These are phyloP conservation scores for Halophytophthora batemanensis DNA, from an alignment of 352 stramenopile genomes.

Conservation along the genomic window DNA sequence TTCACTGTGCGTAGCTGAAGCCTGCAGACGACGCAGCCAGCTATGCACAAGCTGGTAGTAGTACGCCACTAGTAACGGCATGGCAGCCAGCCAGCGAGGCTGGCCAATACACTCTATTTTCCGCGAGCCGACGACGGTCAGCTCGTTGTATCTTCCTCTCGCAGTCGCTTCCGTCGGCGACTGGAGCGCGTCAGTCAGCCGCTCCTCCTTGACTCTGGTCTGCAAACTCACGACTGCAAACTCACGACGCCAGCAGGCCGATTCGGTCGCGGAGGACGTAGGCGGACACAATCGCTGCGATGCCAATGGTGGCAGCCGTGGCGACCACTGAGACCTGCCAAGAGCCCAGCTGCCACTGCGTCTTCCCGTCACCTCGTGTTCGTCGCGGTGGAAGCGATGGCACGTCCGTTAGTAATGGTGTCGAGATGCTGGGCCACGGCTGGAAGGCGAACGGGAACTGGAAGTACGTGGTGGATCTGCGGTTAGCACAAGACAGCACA, in stretches of 20 bases:
- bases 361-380: conserved; percentile 9
- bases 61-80: too few relatives aligned
- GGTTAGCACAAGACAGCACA: neutral
- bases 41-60: too few relatives aligned
- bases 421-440: conserved; percentile 23
- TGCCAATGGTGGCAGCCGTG: conserved; percentile 23
- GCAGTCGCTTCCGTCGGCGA: neutral
- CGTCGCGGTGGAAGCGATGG: conserved; percentile 21
- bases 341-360: conserved; percentile 9
- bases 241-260: conserved; percentile 11
- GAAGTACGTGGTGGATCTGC: conserved; percentile 32
- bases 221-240: too few relatives aligned
- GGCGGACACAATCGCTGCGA: conserved; percentile 28
- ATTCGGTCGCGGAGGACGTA: conserved; percentile 34
- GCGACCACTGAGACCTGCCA: conserved; percentile 32
- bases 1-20: too few relatives aligned
- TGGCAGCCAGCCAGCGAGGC: too few relatives aligned
- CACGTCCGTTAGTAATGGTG: conserved; percentile 24
- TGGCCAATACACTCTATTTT: too few relatives aligned
- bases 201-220: too few relatives aligned
- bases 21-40: too few relatives aligned
- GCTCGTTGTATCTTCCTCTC: too few relatives aligned
- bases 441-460: conserved; percentile 37
- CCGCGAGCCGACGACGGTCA: too few relatives aligned
- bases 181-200: too few relatives aligned